Conservation (phyloP, 2,329 filamentous ascomycete species). For the Graphiopsis chlorocephala region DNA sequence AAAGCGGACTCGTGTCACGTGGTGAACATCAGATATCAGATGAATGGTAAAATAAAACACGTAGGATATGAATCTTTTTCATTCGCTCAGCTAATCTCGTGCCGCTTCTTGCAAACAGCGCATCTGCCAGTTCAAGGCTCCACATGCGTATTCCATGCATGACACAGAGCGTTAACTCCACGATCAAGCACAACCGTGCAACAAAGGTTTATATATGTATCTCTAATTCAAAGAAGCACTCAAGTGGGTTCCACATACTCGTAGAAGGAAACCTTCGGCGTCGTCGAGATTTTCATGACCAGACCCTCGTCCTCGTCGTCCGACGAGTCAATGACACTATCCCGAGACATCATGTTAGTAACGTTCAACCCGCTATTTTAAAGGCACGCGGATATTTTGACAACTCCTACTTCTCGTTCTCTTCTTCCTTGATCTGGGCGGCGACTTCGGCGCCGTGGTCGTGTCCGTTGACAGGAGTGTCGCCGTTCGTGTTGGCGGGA, state of each 20-base stretch:
- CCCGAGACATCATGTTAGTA: conserved; percentile 12
- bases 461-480: conserved; percentile 11
- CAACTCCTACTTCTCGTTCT: conserved; percentile 9
- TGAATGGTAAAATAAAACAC: not conserved
- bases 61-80: not conserved
- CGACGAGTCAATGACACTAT: conserved; percentile 1
- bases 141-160: not conserved
- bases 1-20: not conserved
- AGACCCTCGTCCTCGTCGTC: conserved; percentile 17
- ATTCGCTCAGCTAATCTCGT: not conserved
- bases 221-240: not conserved
- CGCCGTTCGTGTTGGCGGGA: conserved; percentile 14
- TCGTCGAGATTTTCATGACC: conserved; percentile 11
- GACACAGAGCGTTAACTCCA: not conserved
- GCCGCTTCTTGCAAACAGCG: not conserved
- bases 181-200: conserved; percentile 1
- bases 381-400: not conserved
- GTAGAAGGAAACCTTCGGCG: conserved; percentile 10
- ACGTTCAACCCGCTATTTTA: conserved; percentile 1
- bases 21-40: not conserved
- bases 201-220: conserved; percentile 1
- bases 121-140: not conserved
- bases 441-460: conserved; percentile 9
- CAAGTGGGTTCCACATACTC: conserved; percentile 6
- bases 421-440: not conserved